Evolutionary conservation across 805 yeast genomes (phyloP).

Genomic region (Wickerhamiella vanderwaltii): DNA sequence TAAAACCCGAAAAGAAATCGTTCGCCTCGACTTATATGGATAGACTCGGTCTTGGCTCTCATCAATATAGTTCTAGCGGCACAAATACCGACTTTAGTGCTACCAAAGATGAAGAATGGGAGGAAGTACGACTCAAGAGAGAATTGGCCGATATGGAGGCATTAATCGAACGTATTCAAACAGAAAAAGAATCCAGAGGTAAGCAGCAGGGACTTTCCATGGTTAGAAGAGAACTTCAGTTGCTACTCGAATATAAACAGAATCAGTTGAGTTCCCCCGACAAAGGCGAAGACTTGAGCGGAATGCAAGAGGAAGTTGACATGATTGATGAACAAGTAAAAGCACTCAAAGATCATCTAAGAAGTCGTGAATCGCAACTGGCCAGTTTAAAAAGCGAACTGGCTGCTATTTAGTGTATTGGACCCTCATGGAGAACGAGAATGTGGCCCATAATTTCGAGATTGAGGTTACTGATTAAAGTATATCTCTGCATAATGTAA

Average conservation of each 20-base stretch:
- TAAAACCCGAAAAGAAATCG: slow-evolving; percentile 16
- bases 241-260: slow-evolving; percentile 67
- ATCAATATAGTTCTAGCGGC: slow-evolving; percentile 34
- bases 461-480: too few relatives aligned
- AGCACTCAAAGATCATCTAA: slow-evolving; percentile 57
- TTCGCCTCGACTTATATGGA: slow-evolving; percentile 27
- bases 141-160: slow-evolving; percentile 65
- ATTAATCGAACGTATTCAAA: slow-evolving; percentile 46
- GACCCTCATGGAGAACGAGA: too few relatives aligned
- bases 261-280: slow-evolving; percentile 33
- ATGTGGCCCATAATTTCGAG: too few relatives aligned
- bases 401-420: background rate
- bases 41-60: slow-evolving; percentile 33
- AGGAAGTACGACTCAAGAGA: slow-evolving; percentile 68
- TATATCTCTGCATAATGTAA: too few relatives aligned
- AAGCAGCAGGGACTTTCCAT: slow-evolving; percentile 27
- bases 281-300: slow-evolving; percentile 21
- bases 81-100: slow-evolving; percentile 39
- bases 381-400: slow-evolving; percentile 27
- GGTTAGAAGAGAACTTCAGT: slow-evolving; percentile 60
- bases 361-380: slow-evolving; percentile 50
- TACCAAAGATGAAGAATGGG: slow-evolving; percentile 78
- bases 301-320: slow-evolving; percentile 39
- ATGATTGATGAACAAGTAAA: slow-evolving; percentile 69
- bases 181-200: slow-evolving; percentile 17